Evolutionary conservation across 495 filamentous ascomycete species (phyloP), one percentile per base, ranked within the genome.

Genomic region (Hypoxylon intermedium): DNA sequence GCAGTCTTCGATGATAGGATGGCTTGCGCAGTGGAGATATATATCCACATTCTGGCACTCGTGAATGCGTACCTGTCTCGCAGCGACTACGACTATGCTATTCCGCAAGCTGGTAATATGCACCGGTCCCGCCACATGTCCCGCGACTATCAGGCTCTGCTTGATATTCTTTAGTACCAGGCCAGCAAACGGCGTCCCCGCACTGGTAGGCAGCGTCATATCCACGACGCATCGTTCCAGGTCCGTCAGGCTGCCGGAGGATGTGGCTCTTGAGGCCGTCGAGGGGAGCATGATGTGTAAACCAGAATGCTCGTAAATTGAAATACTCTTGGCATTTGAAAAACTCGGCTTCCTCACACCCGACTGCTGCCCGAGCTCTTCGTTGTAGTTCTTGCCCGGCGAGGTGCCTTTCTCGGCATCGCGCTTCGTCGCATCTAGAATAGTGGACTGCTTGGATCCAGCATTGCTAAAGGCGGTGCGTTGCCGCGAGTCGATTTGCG

Each of bases 1-100:
- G 65, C 93, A 97, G 58, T 92, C 88, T 71, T 99, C 95, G 45
- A 99, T 93, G 60, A 99, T 96, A 1, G 95, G 95, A 52, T 90
- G 85, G 66, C 90, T 94, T 0, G 79, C 76, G 65, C 89, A 92
- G 49, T 86, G 84, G 38, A 98, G 79, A 71, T 97, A 98, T 28
- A 99, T 77, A 53, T 90, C 86, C 9, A 92, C 87, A 47, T 90
- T 80, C 23, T 75, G 77, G 67, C 90, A 94, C 49, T 92, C 85
- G 62, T 99, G 95, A 79, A 99, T 92, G 13, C 95, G 83, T 65
- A 97, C 87, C 69, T 99, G 95, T 12, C 89, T 82, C 43, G 88
- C 88, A 3, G 83, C 77, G 0, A 95, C 83, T 7, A 96, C 84
- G 15, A 99, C 71, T 24, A 89, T 84, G 63, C 87, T 89, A 55